Conservation (phyloP, 306 rosid genomes). For the Cyamopsis tetragonoloba region DNA sequence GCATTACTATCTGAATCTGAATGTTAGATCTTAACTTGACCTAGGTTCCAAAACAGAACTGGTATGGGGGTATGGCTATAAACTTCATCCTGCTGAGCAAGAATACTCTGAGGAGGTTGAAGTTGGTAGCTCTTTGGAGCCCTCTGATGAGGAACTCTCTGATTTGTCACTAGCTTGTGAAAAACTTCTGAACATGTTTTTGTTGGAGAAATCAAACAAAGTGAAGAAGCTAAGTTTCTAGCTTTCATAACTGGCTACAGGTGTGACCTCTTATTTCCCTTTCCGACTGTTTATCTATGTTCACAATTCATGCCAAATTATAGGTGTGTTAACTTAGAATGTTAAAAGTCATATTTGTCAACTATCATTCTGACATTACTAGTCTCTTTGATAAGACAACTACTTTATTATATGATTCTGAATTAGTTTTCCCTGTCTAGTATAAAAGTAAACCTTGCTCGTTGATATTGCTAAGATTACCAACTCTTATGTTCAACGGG, state of each 20-base stretch:
- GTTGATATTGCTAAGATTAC: background rate
- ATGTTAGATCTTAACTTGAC: conserved; percentile 13
- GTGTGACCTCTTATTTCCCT: conserved; percentile 33
- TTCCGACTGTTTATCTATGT: background rate
- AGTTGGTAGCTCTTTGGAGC: conserved; percentile 42
- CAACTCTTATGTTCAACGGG: background rate
- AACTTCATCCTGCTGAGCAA: conserved; percentile 67
- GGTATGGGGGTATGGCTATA: conserved; percentile 73
- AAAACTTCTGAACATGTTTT: conserved; percentile 87
- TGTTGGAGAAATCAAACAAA: conserved; percentile 86
- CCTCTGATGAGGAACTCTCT: conserved; percentile 69
- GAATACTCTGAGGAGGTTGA: conserved; percentile 68
- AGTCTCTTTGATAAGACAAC: background rate
- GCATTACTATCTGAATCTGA: conserved; percentile 11
- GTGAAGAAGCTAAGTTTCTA: conserved; percentile 72
- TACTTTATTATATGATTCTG: background rate
- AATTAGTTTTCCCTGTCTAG: background rate
- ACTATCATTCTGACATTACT: too few species aligned
- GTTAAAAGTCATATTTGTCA: too few species aligned
- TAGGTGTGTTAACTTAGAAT: too few species aligned
- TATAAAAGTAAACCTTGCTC: background rate
- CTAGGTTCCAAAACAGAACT: conserved; percentile 67
- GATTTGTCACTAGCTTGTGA: conserved; percentile 74
- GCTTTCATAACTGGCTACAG: conserved; percentile 99
- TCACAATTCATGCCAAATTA: background rate